Conservation (phyloP, 2,329 filamentous ascomycete genomes). For the Venturia effusa region DNA sequence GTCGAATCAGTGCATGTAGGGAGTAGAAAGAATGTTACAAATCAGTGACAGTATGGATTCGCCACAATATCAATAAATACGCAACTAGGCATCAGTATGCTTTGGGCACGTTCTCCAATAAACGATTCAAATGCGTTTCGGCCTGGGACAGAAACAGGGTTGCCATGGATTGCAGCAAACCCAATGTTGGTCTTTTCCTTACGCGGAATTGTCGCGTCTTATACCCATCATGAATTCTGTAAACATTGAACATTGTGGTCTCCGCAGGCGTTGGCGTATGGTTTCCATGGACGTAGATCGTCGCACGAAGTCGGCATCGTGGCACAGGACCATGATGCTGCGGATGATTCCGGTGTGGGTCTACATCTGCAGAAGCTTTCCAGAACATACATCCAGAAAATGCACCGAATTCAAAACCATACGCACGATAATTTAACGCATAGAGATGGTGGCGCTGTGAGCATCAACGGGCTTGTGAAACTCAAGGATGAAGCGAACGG, state of each 20-base stretch:
- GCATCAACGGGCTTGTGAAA: neutral
- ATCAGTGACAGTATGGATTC: neutral
- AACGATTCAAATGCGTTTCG: neutral
- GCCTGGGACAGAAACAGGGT: neutral
- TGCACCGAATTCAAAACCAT: neutral
- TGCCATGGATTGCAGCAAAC: neutral
- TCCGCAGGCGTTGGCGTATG: neutral
- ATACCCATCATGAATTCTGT: neutral
- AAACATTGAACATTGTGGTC: neutral
- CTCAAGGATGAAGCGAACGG: neutral
- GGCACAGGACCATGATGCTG: neutral
- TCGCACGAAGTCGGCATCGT: neutral
- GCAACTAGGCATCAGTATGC: neutral
- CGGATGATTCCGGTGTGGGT: too few relatives aligned
- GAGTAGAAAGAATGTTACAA: neutral
- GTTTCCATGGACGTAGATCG: neutral
- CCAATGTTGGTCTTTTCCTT: neutral
- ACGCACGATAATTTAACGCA: neutral
- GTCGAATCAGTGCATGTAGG: neutral
- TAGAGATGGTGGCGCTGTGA: neutral
- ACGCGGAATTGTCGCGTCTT: neutral
- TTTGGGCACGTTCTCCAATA: neutral
- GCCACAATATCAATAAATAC: neutral
- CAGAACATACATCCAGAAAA: neutral
- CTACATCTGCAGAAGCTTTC: neutral